Conservation (phyloP, 306 rosid species). For the Neltuma alba region DNA sequence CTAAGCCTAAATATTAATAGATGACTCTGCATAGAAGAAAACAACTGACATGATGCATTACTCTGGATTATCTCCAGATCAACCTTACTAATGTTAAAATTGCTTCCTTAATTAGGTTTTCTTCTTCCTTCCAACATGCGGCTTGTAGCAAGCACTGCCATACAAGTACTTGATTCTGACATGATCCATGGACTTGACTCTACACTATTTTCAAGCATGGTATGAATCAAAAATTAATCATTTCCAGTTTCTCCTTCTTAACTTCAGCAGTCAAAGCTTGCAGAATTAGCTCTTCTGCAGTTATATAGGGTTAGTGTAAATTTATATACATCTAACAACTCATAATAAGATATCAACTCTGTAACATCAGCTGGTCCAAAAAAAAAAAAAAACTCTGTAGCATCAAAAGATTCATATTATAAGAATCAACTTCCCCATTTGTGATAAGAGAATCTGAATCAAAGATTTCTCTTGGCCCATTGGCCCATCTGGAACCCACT, state of each 20-base stretch:
- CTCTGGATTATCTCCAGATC: not conserved
- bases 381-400: not conserved
- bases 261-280: not conserved
- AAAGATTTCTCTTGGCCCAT: conserved; percentile 12
- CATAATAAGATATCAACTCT: not conserved
- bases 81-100: not conserved
- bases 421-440: not conserved
- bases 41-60: not conserved
- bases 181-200: not conserved
- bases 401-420: not conserved
- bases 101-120: not conserved
- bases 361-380: no score
- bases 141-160: not conserved
- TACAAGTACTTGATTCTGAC: not conserved
- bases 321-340: conserved; percentile 8
- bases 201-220: not conserved
- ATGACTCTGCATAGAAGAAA: conserved; percentile 12
- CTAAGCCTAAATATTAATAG: not conserved
- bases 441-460: conserved; percentile 1
- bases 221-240: not conserved
- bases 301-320: not conserved
- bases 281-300: not conserved
- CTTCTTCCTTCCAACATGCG: not conserved
- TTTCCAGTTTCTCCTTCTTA: not conserved
- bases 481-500: not conserved